Evolutionary conservation across 352 stramenopile species (phyloP).

Genomic region (Paralagenidium karlingii): DNA sequence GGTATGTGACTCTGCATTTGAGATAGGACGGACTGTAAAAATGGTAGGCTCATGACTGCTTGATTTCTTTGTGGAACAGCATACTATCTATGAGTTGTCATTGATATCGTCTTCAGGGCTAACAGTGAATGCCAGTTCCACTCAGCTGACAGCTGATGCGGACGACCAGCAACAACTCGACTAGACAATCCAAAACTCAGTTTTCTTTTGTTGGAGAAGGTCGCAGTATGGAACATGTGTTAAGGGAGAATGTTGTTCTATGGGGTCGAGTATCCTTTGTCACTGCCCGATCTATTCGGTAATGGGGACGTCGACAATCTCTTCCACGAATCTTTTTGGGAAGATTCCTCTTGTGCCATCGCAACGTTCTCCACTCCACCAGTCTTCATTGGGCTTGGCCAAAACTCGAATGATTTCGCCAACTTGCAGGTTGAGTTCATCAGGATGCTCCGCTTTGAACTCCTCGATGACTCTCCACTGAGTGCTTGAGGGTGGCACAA

Average conservation of each 20-base stretch:
- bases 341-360: conserved; percentile 49
- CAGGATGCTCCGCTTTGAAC: conserved; percentile 23
- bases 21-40: background rate
- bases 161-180: too few species aligned
- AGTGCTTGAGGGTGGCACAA: too few species aligned
- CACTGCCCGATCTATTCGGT: too few species aligned
- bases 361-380: conserved; percentile 50
- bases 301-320: too few species aligned
- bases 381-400: conserved; percentile 27
- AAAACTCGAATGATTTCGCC: conserved; percentile 46
- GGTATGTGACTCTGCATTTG: conserved; percentile 11
- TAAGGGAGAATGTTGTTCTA: too few species aligned
- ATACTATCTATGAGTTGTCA: conserved; percentile 90
- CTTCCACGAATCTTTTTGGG: conserved; percentile 32
- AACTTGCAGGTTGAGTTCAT: conserved; percentile 32
- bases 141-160: background rate
- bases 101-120: conserved; percentile 59
- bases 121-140: conserved; percentile 13
- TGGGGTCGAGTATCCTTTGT: too few species aligned
- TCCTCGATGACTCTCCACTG: conserved; percentile 20
- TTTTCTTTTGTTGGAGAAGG: too few species aligned
- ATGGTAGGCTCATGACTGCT: too few species aligned
- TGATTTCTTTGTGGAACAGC: conserved; percentile 28
- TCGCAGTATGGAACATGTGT: too few species aligned
- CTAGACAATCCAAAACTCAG: too few species aligned